A percentile compares a stretch with the other conserved stretches of the same genome.
Evolutionary conservation across 2,329 filamentous ascomycete species (phyloP).

Genomic region (Ceratocystis diversiconidia): DNA sequence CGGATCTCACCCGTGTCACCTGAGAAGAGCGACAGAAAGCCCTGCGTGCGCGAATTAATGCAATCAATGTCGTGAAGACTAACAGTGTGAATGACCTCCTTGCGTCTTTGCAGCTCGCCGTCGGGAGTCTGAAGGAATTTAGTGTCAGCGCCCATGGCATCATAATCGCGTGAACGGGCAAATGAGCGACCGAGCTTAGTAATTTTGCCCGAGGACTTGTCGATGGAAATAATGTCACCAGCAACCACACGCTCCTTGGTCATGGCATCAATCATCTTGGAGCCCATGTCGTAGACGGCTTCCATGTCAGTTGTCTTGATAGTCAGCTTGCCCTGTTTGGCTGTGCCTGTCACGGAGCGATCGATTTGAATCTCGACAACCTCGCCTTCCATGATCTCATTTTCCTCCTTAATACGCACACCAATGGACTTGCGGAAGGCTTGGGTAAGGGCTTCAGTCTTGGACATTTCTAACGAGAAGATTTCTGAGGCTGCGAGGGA

Average conservation of each 20-base stretch:
- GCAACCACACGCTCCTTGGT: slow-evolving; percentile 99
- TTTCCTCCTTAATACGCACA: slow-evolving; percentile 96
- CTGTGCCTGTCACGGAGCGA: slow-evolving; percentile 85
- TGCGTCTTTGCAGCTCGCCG: slow-evolving; percentile 90
- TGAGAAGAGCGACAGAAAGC: slow-evolving; percentile 91
- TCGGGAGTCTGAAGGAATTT: slow-evolving; percentile 97
- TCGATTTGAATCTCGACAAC: slow-evolving; percentile 99
- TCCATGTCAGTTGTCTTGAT: slow-evolving; percentile 99
- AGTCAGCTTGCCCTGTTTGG: slow-evolving; percentile 96
- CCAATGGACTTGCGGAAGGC: slow-evolving; percentile 98
- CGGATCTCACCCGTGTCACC: slow-evolving; percentile 96
- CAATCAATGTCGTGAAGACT: slow-evolving; percentile 97
- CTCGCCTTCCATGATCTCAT: slow-evolving; percentile 97
- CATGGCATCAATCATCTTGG: slow-evolving; percentile 99
- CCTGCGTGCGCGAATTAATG: slow-evolving; percentile 97
- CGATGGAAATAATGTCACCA: slow-evolving; percentile 94
- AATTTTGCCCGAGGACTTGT: slow-evolving; percentile 96
- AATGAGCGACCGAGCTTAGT: slow-evolving; percentile 93
- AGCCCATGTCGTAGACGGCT: slow-evolving; percentile 98
- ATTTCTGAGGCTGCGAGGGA: slow-evolving; percentile 93
- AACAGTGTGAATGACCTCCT: slow-evolving; percentile 94
- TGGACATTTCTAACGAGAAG: slow-evolving; percentile 98
- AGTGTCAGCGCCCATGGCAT: slow-evolving; percentile 96
- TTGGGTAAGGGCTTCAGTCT: slow-evolving; percentile 94
- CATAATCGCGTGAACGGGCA: slow-evolving; percentile 90